These are phyloP conservation scores for Periconia sp. DNA, from an alignment of 2,329 filamentous ascomycete genomes.

Conservation along the genomic window DNA sequence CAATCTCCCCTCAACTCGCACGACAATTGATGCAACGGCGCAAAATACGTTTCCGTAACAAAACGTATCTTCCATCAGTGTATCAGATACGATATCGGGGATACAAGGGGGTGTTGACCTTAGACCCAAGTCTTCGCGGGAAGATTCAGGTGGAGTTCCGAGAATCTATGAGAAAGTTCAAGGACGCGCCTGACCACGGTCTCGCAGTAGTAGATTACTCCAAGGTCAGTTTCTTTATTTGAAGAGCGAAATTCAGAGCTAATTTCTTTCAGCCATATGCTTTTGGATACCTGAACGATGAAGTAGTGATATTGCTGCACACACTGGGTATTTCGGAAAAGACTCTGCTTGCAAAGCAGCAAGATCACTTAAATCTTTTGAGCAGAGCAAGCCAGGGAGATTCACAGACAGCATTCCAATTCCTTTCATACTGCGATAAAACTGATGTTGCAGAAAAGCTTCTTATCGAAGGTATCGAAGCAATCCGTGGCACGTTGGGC, in stretches of 20 bases:
- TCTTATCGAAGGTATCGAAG: slow-evolving; percentile 41
- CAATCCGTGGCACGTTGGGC: slow-evolving; percentile 27
- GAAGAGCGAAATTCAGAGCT: neutral
- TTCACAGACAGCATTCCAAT: slow-evolving; percentile 35
- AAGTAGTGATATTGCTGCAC: slow-evolving; percentile 45
- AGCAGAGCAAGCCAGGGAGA: slow-evolving; percentile 24
- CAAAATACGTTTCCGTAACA: slow-evolving; percentile 40
- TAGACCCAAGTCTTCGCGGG: slow-evolving; percentile 39
- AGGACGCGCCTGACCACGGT: slow-evolving; percentile 38
- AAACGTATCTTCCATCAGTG: slow-evolving; percentile 44
- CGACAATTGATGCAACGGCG: slow-evolving; percentile 34
- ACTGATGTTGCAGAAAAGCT: slow-evolving; percentile 43
- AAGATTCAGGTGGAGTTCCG: slow-evolving; percentile 31
- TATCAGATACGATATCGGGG: slow-evolving; percentile 48
- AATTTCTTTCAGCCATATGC: slow-evolving; percentile 37
- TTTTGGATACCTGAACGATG: slow-evolving; percentile 47
- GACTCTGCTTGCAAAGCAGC: slow-evolving; percentile 40
- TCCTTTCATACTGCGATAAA: slow-evolving; percentile 38
- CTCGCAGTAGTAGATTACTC: slow-evolving; percentile 19
- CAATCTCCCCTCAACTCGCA: slow-evolving; percentile 40
- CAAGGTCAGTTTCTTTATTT: too few relatives aligned
- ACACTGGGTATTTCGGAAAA: slow-evolving; percentile 38
- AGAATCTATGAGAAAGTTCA: slow-evolving; percentile 49
- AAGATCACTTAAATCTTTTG: slow-evolving; percentile 41
- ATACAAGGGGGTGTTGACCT: slow-evolving; percentile 48